Base-by-base conservation (phyloP, 306 rosid genomes). In the Rosa rugosa region DNA sequence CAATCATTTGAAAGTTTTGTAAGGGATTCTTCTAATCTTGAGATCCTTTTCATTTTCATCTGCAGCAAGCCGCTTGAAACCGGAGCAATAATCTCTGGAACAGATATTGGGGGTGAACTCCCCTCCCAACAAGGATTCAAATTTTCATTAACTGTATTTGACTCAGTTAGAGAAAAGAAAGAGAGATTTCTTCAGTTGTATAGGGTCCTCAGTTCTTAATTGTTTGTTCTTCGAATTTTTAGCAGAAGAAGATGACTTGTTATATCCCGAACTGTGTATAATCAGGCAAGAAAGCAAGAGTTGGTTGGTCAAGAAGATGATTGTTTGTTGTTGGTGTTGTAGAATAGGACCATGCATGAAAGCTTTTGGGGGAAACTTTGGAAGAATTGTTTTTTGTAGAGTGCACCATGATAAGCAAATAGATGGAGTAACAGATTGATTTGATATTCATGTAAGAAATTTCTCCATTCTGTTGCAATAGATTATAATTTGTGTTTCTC, bases 141-240 rank as follows among this genome's bases (percentile, higher is more conserved):
- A 85, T 47, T 86, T 86, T 85, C 83, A 79, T 84, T 87, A 85
- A 82, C 84, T 73, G 91, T 75, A 82, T 81, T 84, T 88, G 85
- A 86, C 90, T 78, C 82, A 16, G 80, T 83, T 73, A 89, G 80
- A 36, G 70, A 73, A 60, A 49, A 41, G 80, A 71, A 70, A 78
- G 73, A 57, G 47, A 46, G 0, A 22, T 25, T n/a, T 41, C 34
- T 72, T 71, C 79, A 69, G 90, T 77, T 92, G 98, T 94, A 92
- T 92, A 92, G 93, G 91, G 72, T 85, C 0, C 73, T 81, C 80
- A 79, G 84, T 88, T 88, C 91, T 93, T 89, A 86, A 88, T 92
- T 85, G 84, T 87, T 86, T 86, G 85, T 85, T 87, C 97, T 90
- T 90, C 92, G 90, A 88, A 80, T 74, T 92, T 92, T 92, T 89